phyloP scores from a whole-genome alignment of 108 stramenopile species.

The Phaeodactylum tricornutum region DNA sequence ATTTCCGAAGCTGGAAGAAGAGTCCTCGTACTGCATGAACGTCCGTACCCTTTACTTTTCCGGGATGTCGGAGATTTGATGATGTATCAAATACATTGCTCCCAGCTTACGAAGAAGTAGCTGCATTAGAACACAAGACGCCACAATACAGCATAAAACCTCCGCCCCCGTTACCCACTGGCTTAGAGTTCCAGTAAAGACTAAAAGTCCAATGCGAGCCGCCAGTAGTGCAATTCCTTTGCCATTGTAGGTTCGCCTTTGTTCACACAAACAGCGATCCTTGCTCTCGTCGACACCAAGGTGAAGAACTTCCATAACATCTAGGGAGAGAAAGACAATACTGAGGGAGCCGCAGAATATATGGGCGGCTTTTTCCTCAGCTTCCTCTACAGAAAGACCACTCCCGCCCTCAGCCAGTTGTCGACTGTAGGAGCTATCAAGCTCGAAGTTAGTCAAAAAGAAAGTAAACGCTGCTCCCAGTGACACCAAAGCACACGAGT shows the following conservation, averaged over 20 bases:
- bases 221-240: constrained; percentile 3
- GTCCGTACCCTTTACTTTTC: no score
- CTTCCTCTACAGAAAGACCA: neutral
- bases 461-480: constrained; percentile 7
- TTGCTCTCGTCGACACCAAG: constrained; percentile 8
- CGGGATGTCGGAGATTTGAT: no score
- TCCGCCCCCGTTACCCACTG: constrained; percentile 23
- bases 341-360: constrained; percentile 23
- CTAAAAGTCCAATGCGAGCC: constrained; percentile 12
- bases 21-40: no score
- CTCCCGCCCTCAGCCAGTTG: no score
- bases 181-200: constrained; percentile 20
- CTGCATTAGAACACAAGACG: no score
- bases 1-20: no score
- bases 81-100: no score
- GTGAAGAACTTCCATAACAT: constrained; percentile 29
- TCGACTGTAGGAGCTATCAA: no score
- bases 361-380: neutral
- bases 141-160: no score
- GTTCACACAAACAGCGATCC: constrained; percentile 5
- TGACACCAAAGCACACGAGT: constrained; percentile 15
- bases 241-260: neutral
- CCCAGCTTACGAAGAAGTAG: no score
- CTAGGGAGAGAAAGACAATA: constrained; percentile 19
- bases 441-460: constrained; percentile 2